A percentile compares a stretch with the other conserved stretches of the same genome.
phyloP scores from a whole-genome alignment of 2,329 filamentous ascomycete genomes.

The Xylariaceae sp. region DNA sequence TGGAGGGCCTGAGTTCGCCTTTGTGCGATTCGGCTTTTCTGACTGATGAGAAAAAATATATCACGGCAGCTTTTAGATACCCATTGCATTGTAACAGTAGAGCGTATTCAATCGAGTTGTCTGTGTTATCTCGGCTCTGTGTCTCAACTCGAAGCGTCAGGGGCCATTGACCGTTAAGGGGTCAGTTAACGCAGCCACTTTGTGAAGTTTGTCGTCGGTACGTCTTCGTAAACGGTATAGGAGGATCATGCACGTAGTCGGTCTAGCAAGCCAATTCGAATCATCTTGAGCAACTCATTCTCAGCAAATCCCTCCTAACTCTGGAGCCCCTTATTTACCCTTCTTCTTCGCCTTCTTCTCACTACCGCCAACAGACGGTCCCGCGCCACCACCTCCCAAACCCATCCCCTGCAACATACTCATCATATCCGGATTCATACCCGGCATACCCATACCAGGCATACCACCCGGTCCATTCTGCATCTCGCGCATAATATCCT shows the following conservation, averaged over 20 bases:
- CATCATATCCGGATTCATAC: conserved; percentile 30
- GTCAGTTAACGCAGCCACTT: no score
- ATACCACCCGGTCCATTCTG: conserved; percentile 38
- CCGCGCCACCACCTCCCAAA: conserved; percentile 24
- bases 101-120: conserved; percentile 10
- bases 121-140: conserved; percentile 1
- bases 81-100: conserved; percentile 20
- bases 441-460: conserved; percentile 25
- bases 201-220: no score
- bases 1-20: background rate
- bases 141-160: background rate
- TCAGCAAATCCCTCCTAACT: background rate
- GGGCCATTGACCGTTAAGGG: no score
- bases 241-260: no score
- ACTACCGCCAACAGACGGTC: conserved; percentile 22
- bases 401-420: conserved; percentile 25
- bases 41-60: background rate
- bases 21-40: background rate
- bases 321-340: conserved; percentile 34
- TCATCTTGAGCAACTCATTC: background rate
- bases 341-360: conserved; percentile 46
- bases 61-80: conserved; percentile 19
- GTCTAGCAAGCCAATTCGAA: no score
- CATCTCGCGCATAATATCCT: conserved; percentile 98
- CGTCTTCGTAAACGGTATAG: no score